phyloP scores from a whole-genome alignment of 192 early-diverging fungal genomes.

The Backusella morwellensis region DNA sequence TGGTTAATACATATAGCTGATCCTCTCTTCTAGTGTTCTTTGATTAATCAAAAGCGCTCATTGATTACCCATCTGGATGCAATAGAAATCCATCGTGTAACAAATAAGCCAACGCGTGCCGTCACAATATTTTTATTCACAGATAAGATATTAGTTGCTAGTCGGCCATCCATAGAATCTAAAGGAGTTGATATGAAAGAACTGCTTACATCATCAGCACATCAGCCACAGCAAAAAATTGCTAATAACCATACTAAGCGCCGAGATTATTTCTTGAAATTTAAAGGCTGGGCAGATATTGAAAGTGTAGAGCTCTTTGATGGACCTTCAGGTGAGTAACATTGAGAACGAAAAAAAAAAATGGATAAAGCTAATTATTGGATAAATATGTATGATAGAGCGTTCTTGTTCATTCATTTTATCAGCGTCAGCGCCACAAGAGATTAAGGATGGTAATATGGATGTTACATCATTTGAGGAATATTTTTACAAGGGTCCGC shows the following conservation, averaged over 20 bases:
- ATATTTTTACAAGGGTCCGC: slow-evolving; percentile 29
- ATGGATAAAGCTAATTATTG: not conserved
- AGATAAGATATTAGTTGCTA: slow-evolving; percentile 37
- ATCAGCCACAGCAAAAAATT: not conserved
- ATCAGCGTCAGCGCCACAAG: slow-evolving; percentile 5
- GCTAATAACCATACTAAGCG: slow-evolving; percentile 1
- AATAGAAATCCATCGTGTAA: slow-evolving; percentile 27
- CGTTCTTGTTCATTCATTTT: slow-evolving; percentile 25
- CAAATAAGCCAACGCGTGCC: slow-evolving; percentile 22
- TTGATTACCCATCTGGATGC: slow-evolving; percentile 31
- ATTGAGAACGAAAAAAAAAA: not conserved
- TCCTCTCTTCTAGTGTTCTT: slow-evolving; percentile 20
- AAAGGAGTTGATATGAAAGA: slow-evolving; percentile 28
- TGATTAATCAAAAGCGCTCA: slow-evolving; percentile 33
- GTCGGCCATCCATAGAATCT: slow-evolving; percentile 17
- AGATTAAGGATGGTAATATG: not conserved
- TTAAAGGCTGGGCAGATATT: slow-evolving; percentile 38
- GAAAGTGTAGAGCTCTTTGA: slow-evolving; percentile 32
- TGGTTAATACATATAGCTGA: not conserved
- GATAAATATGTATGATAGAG: not conserved
- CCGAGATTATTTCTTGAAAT: slow-evolving; percentile 14
- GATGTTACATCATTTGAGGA: slow-evolving; percentile 24
- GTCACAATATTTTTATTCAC: slow-evolving; percentile 38
- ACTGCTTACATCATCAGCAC: not conserved
- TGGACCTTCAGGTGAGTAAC: slow-evolving; percentile 9